A percentile compares a stretch with the other conserved stretches of the same genome.
Evolutionary conservation across 495 filamentous ascomycete species (phyloP).

Genomic region (Thermochaetoides thermophila): DNA sequence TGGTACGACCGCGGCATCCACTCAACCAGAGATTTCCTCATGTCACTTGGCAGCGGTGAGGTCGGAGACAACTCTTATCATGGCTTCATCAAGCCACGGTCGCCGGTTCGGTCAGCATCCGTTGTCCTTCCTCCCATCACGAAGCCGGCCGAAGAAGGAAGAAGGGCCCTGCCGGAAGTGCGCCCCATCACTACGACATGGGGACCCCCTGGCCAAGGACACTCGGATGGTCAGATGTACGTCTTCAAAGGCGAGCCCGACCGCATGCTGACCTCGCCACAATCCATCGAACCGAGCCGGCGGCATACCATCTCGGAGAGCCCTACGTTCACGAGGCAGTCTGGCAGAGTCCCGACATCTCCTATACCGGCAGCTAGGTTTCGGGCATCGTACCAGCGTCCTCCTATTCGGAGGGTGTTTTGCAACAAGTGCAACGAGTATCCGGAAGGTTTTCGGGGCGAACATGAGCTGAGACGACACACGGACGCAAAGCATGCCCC

Average conservation of each 20-base stretch:
- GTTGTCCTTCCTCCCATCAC: slow-evolving; percentile 20
- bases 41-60: slow-evolving; percentile 30
- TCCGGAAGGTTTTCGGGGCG: slow-evolving; percentile 81
- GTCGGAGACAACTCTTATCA: slow-evolving; percentile 24
- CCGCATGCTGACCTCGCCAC: slow-evolving; percentile 17
- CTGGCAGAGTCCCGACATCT: slow-evolving; percentile 24
- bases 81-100: slow-evolving; percentile 30
- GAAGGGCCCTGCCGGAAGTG: slow-evolving; percentile 30
- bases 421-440: slow-evolving; percentile 67
- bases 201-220: slow-evolving; percentile 9
- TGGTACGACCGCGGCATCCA: slow-evolving; percentile 29
- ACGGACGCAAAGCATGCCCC: slow-evolving; percentile 64
- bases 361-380: slow-evolving; percentile 38
- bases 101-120: slow-evolving; percentile 15
- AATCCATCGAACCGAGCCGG: slow-evolving; percentile 21
- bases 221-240: slow-evolving; percentile 16
- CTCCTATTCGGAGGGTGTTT: slow-evolving; percentile 59
- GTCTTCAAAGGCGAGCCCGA: slow-evolving; percentile 21
- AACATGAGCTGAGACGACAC: slow-evolving; percentile 85
- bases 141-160: slow-evolving; percentile 18
- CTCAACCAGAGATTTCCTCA: slow-evolving; percentile 29
- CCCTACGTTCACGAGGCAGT: slow-evolving; percentile 26
- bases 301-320: slow-evolving; percentile 35
- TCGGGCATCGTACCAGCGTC: slow-evolving; percentile 58
- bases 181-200: slow-evolving; percentile 26